Base-by-base conservation (phyloP, 768 basidiomycete species). In the Austroboletus festivus region DNA sequence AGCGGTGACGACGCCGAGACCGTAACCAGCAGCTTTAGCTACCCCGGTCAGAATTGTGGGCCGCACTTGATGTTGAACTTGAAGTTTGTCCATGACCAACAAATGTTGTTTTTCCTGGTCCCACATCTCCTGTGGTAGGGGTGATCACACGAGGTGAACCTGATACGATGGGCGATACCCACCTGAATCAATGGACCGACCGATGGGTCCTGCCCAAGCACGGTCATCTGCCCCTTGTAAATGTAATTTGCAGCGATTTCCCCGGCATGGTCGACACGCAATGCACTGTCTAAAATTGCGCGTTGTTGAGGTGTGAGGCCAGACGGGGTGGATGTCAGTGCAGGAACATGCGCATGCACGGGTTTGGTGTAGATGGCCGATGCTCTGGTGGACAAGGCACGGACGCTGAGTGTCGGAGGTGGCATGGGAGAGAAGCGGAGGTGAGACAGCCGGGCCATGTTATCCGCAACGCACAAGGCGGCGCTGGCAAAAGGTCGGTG, bases 231-330 rank as follows among this genome's bases (percentile, higher is more conserved):
- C 5, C 95, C 94, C 58, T 76, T 73, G 70, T 97, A 98, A 44
- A 98, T 98, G 73, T 85, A 94, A 70, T 96, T 97, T 18, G 94
- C 94, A 1, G 93, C 94, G 34, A 95, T 75, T 68, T 98, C 94
- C 9, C 94, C 94, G 1, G 93, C 94, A 57, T 96, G 93, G 70
- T 98, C 94, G 19, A 98, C 89, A 12, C 94, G 80, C 41, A 98
- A 71, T 3, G 87, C 89, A 47, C 69, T 73, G 53, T 87, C 81
- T 45, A 92, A 68, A 10, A 64, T 63, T 16, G 70, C 51, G 33
- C 77, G 73, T 57, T 88, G 80, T 22, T 68, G 57, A 13, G 63
- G 53, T 2, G 80, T 70, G 37, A 91, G 66, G 57, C 73, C 65
- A 3, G 58, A 35, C 8, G 89, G 86, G 4, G 87, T 83, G n/a